Evolutionary conservation across 306 rosid species (phyloP), one percentile per base, ranked within the genome.

Genomic region (Vicia villosa): DNA sequence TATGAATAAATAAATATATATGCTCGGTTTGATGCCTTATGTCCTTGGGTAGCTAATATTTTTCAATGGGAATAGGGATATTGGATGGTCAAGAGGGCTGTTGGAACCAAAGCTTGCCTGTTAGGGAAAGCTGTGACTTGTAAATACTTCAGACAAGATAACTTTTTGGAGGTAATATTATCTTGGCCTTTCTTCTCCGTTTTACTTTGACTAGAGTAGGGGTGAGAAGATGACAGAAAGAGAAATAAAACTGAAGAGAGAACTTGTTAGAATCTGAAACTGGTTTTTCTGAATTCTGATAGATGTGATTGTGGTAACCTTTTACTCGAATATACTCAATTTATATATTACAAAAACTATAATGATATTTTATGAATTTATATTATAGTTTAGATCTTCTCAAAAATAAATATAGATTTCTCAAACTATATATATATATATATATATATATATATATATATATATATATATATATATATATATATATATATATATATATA

Each of bases 31-130:
- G 68, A 8, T 69, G 54, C 32, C n/a, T 59, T 47, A 57, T 19
- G 68, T 36, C 66, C 47, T 72, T 42, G 28, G 37, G 72, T 60
- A 60, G 68, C 80, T 82, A 63, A 72, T 56, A n/a, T 5, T 78
- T 83, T 55, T 70, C 67, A 41, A 72, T 81, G 60, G 63, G 63
- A 60, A 63, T 84, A 91, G 99, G 99, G 99, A 76, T 94, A 94
- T 81, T 94, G 96, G 99, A 88, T 94, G 97, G 99, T 94, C 82
- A 94, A 91, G 86, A 89, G 99, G 67, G 99, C 99, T 45, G 99
- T 94, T 30, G 99, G 99, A 80, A 88, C 96, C 70, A 94, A 91
- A 85, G 99, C 97, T 75, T 94, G 99, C 88, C 79, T 94, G 57
- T 74, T 94, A 78, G 99, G 97, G 49, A 94, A 94, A 87, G 97